Evolutionary conservation across 345 rosid species (phyloP).

Genomic region (Syzygium grande): DNA sequence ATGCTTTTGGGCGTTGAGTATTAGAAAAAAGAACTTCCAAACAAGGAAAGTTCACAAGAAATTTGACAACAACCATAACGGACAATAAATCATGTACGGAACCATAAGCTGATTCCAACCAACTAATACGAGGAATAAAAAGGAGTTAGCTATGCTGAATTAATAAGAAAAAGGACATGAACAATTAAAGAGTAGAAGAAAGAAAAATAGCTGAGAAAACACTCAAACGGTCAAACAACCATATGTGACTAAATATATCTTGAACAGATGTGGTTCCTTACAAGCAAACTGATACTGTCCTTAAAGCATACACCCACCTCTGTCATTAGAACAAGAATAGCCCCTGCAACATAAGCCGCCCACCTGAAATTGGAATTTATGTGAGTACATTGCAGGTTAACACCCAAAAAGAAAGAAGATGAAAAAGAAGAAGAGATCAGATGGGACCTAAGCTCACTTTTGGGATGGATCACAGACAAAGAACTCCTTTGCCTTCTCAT

Average conservation of each 20-base stretch:
- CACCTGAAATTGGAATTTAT: conserved; percentile 47
- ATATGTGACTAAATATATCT: neutral
- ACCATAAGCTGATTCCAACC: neutral
- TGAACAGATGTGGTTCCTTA: conserved; percentile 7
- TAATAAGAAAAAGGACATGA: neutral
- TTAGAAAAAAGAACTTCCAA: neutral
- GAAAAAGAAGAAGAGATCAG: neutral
- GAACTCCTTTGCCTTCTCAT: conserved; percentile 72
- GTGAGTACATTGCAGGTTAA: neutral
- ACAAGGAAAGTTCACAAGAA: neutral
- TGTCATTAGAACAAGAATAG: conserved; percentile 91
- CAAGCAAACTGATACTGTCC: conserved; percentile 95
- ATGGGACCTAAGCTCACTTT: conserved; percentile 33
- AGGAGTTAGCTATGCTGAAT: neutral
- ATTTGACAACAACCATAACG: neutral
- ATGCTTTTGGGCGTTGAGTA: neutral
- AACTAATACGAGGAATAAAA: neutral
- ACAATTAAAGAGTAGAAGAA: neutral
- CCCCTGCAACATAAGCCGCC: conserved; percentile 99
- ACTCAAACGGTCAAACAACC: neutral
- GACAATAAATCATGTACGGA: neutral
- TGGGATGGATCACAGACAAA: conserved; percentile 94
- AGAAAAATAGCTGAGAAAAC: neutral
- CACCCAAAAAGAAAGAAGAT: neutral
- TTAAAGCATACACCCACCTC: conserved; percentile 79